Base-by-base conservation (phyloP, 371 early-diverging fungal species). In the Mucor sp. region DNA sequence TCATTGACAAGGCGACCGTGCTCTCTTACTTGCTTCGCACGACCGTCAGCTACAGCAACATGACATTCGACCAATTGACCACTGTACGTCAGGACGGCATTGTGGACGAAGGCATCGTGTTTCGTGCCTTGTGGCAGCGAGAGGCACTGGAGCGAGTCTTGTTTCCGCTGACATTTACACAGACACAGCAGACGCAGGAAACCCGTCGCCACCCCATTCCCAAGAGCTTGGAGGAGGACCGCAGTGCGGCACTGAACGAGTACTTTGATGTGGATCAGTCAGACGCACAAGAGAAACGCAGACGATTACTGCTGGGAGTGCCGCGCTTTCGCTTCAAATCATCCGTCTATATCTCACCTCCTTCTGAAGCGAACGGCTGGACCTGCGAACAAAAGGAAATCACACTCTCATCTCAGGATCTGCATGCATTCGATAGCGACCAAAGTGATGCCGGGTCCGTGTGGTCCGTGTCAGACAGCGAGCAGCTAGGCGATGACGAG, bases 81-180 rank as follows among this genome's bases (percentile, higher is more conserved):
- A 64, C 50, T n/a, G 83, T 83, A 4, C 72, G 79, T 2, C 71
- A 75, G 0, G 83, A 83, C 48, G 76, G 81, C 3, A 80, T 83
- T 65, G 83, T 83, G 1, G 79, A 83, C 56, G 83, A 83, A 56
- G 73, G 72, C 1, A 74, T 79, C 25, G 83, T 83, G 1, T 83
- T 83, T 50, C 74, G 83, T n/a, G 83, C 83, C 1, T 55, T 83
- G 11, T 83, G 83, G 83, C 83, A 83, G 58, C 67, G 83, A 17
- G 74, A 80, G 58, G 79, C 83, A 11, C 60, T 83, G 15, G 78
- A 80, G 39, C 76, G 81, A 9, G 62, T 80, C 6, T 35, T 83
- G n/a, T 79, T 72, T 28, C 81, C 80, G 0, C 37, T 64, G 12
- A 69, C 68, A 6, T 62, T 43, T 59, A 27, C 53, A 9, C 71